phyloP scores from a whole-genome alignment of 2,329 filamentous ascomycete species.

The Hypomyces rosellus region DNA sequence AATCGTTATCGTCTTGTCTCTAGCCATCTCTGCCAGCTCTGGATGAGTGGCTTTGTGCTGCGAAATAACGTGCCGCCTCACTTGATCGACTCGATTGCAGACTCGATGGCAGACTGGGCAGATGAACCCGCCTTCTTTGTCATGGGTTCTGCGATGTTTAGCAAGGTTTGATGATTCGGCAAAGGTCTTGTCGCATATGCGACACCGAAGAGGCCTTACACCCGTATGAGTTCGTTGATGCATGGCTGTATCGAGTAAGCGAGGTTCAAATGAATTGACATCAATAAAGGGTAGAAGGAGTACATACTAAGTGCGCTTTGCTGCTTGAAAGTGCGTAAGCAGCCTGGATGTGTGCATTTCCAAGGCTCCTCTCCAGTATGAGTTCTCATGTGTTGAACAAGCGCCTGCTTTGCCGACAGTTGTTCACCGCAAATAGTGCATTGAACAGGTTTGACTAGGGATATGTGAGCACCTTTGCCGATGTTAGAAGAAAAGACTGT shows the following conservation, averaged over 20 bases:
- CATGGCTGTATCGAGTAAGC: conserved; percentile 42
- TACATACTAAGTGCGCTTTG: conserved; percentile 59
- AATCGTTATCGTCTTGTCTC: no score
- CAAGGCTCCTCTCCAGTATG: conserved; percentile 62
- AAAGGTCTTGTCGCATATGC: conserved; percentile 53
- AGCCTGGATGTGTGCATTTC: conserved; percentile 44
- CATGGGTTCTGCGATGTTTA: conserved; percentile 59
- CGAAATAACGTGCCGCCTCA: conserved; percentile 45
- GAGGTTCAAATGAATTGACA: background rate
- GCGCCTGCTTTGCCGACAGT: conserved; percentile 61
- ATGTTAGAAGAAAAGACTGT: no score
- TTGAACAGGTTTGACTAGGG: conserved; percentile 51
- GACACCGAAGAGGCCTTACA: conserved; percentile 55
- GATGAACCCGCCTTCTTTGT: conserved; percentile 42
- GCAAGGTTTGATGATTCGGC: conserved; percentile 61
- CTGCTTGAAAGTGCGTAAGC: conserved; percentile 56
- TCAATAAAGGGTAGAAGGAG: background rate
- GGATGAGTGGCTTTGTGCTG: conserved; percentile 24
- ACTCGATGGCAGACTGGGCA: conserved; percentile 50
- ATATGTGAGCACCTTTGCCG: no score
- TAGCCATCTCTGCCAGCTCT: background rate
- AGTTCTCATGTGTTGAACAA: conserved; percentile 60
- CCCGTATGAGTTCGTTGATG: conserved; percentile 61
- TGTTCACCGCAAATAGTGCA: conserved; percentile 50
- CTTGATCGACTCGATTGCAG: conserved; percentile 55